A percentile compares a stretch with the other conserved stretches of the same genome.
Conservation (phyloP, 2,329 filamentous ascomycete species). For the Epichloe gansuensis region DNA sequence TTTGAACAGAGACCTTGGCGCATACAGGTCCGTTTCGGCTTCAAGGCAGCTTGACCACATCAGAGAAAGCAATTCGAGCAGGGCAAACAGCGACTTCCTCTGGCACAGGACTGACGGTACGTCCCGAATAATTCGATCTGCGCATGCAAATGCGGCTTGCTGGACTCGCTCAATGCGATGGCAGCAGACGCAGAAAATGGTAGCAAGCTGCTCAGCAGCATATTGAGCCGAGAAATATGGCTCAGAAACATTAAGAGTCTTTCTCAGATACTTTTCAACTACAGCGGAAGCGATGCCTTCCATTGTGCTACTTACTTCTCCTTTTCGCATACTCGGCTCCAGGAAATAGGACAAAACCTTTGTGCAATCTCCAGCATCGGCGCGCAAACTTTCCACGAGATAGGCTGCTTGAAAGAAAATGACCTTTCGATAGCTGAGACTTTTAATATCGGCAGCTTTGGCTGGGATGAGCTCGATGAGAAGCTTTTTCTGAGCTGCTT, state of each 20-base stretch:
- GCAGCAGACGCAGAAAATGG: constrained; percentile 79
- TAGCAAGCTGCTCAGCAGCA: constrained; percentile 75
- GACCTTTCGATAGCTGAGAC: constrained; percentile 76
- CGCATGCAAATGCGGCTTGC: constrained; percentile 69
- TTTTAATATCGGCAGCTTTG: constrained; percentile 66
- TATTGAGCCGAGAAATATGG: constrained; percentile 82
- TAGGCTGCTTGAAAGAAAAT: constrained; percentile 89
- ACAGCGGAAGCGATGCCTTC: constrained; percentile 54
- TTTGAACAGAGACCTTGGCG: constrained; percentile 69
- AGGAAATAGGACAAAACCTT: constrained; percentile 85
- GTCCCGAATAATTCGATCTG: constrained; percentile 72
- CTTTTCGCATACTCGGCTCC: constrained; percentile 69
- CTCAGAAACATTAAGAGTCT: constrained; percentile 58
- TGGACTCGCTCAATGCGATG: constrained; percentile 89
- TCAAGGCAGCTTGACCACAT: constrained; percentile 96
- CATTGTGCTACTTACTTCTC: constrained; percentile 53
- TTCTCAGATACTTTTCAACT: constrained; percentile 66
- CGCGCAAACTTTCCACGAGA: constrained; percentile 77
- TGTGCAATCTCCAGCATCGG: constrained; percentile 78
- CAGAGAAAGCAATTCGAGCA: constrained; percentile 81
- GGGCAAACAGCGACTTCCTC: constrained; percentile 77
- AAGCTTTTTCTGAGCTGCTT: constrained; percentile 67
- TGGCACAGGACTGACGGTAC: constrained; percentile 87
- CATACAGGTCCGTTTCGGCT: constrained; percentile 86
- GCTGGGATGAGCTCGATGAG: constrained; percentile 63